Evolutionary conservation across 2,329 filamentous ascomycete species (phyloP).

Genomic region (Aureobasidium lini): DNA sequence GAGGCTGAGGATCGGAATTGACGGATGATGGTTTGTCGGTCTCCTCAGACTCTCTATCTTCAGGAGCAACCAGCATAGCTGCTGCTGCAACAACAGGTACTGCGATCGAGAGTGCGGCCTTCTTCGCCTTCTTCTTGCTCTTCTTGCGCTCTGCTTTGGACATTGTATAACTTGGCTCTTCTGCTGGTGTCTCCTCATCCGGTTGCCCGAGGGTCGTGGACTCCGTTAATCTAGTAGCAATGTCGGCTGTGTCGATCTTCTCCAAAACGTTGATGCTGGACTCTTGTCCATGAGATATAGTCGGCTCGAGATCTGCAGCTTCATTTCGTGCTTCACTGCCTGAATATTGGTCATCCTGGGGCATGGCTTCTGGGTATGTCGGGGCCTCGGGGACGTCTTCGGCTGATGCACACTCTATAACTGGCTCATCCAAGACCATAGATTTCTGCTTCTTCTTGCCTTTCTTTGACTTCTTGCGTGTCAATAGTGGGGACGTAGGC

Average conservation of each 20-base stretch:
- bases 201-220: background rate
- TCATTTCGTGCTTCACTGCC: background rate
- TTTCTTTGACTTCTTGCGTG: constrained; percentile 14
- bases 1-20: background rate
- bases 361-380: background rate
- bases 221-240: background rate
- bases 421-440: background rate
- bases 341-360: background rate
- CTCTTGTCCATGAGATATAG: background rate
- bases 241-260: background rate
- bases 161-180: background rate
- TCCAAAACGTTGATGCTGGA: too few relatives aligned
- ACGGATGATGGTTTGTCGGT: too few relatives aligned
- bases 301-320: background rate
- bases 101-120: constrained; percentile 6
- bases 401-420: background rate
- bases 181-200: background rate
- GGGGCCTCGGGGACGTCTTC: background rate
- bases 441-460: constrained; percentile 15
- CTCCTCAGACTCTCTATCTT: background rate
- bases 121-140: constrained; percentile 24
- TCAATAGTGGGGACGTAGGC: background rate
- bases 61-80: background rate
- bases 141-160: constrained; percentile 18
- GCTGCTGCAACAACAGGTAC: background rate